phyloP scores from a whole-genome alignment of 306 rosid genomes.

The Datisca glomerata region DNA sequence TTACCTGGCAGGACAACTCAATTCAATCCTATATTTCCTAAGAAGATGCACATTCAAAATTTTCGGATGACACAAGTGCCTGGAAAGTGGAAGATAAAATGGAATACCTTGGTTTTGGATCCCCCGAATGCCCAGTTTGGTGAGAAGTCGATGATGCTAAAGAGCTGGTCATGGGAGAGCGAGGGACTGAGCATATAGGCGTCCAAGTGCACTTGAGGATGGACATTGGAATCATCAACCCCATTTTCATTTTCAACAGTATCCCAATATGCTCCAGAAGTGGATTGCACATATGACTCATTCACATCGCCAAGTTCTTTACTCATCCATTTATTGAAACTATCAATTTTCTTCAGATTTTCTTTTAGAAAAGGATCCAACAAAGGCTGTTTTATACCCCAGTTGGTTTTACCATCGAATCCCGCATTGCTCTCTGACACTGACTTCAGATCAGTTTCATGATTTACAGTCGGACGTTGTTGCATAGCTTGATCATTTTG shows the following conservation, averaged over 20 bases:
- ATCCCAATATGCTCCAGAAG: conserved; percentile 52
- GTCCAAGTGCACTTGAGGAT: conserved; percentile 41
- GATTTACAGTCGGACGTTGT: no score
- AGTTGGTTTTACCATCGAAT: no score
- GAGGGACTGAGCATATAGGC: conserved; percentile 55
- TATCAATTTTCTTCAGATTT: conserved; percentile 69
- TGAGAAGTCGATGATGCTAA: conserved; percentile 66
- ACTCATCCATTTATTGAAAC: conserved; percentile 81
- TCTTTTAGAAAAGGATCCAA: no score
- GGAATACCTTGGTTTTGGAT: conserved; percentile 53
- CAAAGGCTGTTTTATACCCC: no score
- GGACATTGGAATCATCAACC: conserved; percentile 31
- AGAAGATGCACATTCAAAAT: background rate
- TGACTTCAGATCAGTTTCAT: no score
- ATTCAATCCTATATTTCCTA: background rate
- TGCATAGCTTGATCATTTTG: no score
- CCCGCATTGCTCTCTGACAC: no score
- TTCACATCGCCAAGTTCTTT: conserved; percentile 70
- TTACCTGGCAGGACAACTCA: conserved; percentile 5
- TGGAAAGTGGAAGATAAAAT: conserved; percentile 11
- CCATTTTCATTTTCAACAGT: conserved; percentile 47
- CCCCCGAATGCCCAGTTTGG: conserved; percentile 71
- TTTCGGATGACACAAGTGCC: conserved; percentile 5
- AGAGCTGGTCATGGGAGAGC: conserved; percentile 69
- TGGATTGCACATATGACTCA: conserved; percentile 44